Evolutionary conservation across 495 filamentous ascomycete species (phyloP).

Genomic region (Hyaloscypha bicolor): DNA sequence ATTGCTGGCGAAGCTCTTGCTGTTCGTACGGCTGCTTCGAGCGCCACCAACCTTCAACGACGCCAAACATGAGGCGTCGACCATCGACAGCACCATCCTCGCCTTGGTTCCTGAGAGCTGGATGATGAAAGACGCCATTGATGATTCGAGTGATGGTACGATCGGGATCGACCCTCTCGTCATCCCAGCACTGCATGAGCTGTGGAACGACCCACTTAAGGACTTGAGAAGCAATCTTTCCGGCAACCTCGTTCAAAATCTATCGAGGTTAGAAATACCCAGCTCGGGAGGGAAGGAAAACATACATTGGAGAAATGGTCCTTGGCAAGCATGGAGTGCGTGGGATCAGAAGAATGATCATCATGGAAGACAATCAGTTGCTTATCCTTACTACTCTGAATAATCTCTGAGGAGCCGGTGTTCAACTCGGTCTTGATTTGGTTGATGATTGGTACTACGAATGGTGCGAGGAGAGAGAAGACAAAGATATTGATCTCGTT

Average conservation of each 20-base stretch:
- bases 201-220: conserved; percentile 84
- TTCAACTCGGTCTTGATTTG: conserved; percentile 84
- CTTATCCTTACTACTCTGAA: conserved; percentile 73
- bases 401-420: conserved; percentile 83
- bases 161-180: conserved; percentile 67
- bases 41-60: conserved; percentile 80
- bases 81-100: conserved; percentile 74
- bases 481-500: conserved; percentile 83
- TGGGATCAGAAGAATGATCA: conserved; percentile 73
- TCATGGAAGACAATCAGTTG: conserved; percentile 87
- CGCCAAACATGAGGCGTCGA: conserved; percentile 73
- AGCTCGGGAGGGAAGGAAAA: background rate
- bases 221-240: conserved; percentile 74
- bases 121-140: conserved; percentile 84
- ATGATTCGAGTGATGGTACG: conserved; percentile 73
- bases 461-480: conserved; percentile 83
- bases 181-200: conserved; percentile 83
- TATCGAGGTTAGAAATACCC: conserved; percentile 45
- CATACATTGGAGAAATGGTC: conserved; percentile 40
- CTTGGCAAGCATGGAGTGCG: conserved; percentile 92
- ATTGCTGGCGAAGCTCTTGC: conserved; percentile 65
- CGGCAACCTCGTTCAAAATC: conserved; percentile 81
- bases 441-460: conserved; percentile 79
- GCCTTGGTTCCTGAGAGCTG: conserved; percentile 68
- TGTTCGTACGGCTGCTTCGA: conserved; percentile 61